Conservation (phyloP, 2,329 filamentous ascomycete genomes). For the Helotiales sp. region DNA sequence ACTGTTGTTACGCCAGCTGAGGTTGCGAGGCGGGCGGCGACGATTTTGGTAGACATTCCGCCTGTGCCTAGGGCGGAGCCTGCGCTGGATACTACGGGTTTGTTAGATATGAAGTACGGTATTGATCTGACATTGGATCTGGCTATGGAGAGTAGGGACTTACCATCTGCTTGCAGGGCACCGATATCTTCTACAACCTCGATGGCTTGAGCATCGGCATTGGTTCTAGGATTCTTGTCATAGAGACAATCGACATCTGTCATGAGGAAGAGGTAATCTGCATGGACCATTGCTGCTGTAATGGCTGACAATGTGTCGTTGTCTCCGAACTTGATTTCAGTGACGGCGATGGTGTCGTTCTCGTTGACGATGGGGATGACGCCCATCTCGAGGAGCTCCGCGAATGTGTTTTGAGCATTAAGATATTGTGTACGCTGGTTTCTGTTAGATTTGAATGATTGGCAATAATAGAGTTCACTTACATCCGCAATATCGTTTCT, state of each 20-base stretch:
- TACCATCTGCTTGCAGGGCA: slow-evolving; percentile 79
- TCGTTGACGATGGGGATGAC: slow-evolving; percentile 99
- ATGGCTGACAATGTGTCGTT: slow-evolving; percentile 98
- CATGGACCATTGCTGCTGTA: slow-evolving; percentile 95
- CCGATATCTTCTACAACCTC: slow-evolving; percentile 91
- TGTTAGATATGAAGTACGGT: slow-evolving; percentile 16
- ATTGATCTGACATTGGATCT: too few relatives aligned
- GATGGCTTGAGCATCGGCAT: slow-evolving; percentile 86
- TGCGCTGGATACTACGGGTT: slow-evolving; percentile 73
- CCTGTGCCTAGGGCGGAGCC: slow-evolving; percentile 91
- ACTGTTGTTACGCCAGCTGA: slow-evolving; percentile 95
- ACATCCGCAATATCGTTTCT: slow-evolving; percentile 96
- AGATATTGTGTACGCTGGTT: slow-evolving; percentile 83
- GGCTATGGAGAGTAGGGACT: slow-evolving; percentile 22
- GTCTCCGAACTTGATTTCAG: slow-evolving; percentile 99
- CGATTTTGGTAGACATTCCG: slow-evolving; percentile 97
- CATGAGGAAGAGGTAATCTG: slow-evolving; percentile 97
- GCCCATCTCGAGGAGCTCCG: slow-evolving; percentile 88
- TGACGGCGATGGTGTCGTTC: slow-evolving; percentile 94
- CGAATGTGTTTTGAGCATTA: slow-evolving; percentile 95
- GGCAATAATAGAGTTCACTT: slow-evolving; percentile 43
- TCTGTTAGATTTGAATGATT: slow-evolving; percentile 19
- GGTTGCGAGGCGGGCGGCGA: slow-evolving; percentile 88
- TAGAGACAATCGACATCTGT: slow-evolving; percentile 98
- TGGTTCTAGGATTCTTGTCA: slow-evolving; percentile 87